Base-by-base conservation (phyloP, 768 basidiomycete genomes). In the Hebeloma cylindrosporum region DNA sequence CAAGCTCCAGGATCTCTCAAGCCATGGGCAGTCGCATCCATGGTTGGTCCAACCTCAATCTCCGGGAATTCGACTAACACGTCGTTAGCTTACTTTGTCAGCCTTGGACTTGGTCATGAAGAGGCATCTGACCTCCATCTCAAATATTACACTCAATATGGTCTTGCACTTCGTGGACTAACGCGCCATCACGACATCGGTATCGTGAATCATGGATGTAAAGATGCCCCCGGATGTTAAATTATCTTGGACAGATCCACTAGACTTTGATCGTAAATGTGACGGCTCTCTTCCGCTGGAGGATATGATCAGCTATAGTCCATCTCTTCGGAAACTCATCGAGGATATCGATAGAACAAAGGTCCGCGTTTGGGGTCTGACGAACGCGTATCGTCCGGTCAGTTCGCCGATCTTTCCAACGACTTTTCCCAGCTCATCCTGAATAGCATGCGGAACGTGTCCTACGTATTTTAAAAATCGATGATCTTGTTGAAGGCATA, bases 201-300 rank as follows among this genome's bases (percentile, higher is more conserved):
- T 85, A 67, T 61, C 37, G 57, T 60, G 49, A 51, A 50, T 26
- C 39, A 13, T 28, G 35, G 30, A 13, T 43, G 17, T 26, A 30
- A 10, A 13, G n/a, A 22, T 14, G 22, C 3, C 11, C 20, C 16
- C 40, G 23, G 14, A 25, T 31, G 23, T 51, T 46, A 25, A 47
- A 29, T 25, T 14, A 18, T 13, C 13, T 36, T 29, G n/a, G n/a
- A n/a, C 46, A 65, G 91, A 93, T 61, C 85, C 88, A 8, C 62
- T 93, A 38, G 89, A 92, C 58, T 93, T 92, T 62, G 85, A 93
- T 66, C 69, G 66, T 40, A 81, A 85, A 64, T 93, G 91, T 61
- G 91, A 93, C 56, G 86, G 85, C 3, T 78, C 88, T 16, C 72
- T 93, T 9, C 91, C 91, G 5, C 71, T 93, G 5, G 91, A 93